Percentiles rank a stretch among this genome's conserved stretches.
Conservation (phyloP, 2,329 filamentous ascomycete species). For the Aureobasidium sp. region DNA sequence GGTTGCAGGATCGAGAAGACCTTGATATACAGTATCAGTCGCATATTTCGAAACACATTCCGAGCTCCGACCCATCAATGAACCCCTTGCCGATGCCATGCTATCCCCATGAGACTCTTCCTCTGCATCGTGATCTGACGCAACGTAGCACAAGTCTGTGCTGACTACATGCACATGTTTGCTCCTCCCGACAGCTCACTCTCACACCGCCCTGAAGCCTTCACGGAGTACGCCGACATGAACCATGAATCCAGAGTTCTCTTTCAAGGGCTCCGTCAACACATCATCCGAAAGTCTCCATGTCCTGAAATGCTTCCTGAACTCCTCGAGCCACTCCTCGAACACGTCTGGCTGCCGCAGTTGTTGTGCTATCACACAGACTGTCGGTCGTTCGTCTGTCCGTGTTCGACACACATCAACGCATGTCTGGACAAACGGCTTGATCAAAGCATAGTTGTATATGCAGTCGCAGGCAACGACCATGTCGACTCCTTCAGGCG, state of each 20-base stretch:
- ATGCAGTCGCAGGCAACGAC: conserved; percentile 89
- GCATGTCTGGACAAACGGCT: conserved; percentile 76
- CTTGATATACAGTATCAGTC: neutral
- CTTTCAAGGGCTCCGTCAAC: conserved; percentile 52
- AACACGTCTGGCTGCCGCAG: conserved; percentile 80
- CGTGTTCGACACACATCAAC: conserved; percentile 63
- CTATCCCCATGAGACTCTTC: neutral
- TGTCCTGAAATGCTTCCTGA: conserved; percentile 59
- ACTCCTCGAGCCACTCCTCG: conserved; percentile 67
- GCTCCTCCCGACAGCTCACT: neutral
- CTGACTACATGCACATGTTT: neutral
- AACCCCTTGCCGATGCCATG: neutral
- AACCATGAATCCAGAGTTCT: conserved; percentile 69
- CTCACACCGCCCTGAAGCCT: neutral
- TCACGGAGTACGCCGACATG: conserved; percentile 61
- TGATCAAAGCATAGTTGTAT: conserved; percentile 82
- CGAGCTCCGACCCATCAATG: neutral
- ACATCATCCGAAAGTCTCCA: conserved; percentile 67
- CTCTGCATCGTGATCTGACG: neutral
- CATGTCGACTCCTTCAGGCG: conserved; percentile 35
- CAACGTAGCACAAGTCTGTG: neutral
- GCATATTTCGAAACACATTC: neutral
- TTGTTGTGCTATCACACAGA: conserved; percentile 84
- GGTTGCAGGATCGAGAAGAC: neutral
- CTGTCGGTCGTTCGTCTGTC: conserved; percentile 41